Evolutionary conservation across 768 basidiomycete genomes (phyloP).

Genomic region (Boletus rex-veris): DNA sequence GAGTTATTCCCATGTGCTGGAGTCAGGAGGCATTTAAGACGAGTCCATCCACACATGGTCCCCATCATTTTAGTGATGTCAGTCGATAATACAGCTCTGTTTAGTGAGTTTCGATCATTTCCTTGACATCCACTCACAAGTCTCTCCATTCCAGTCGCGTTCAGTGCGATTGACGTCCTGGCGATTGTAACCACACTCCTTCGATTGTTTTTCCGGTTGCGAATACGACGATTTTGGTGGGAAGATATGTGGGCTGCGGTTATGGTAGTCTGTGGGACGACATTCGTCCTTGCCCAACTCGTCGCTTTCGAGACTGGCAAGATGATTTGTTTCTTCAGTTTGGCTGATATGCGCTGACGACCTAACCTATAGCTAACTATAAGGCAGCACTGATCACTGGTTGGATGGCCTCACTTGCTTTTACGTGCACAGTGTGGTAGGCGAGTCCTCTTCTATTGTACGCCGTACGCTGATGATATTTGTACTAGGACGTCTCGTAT

Average conservation of each 20-base stretch:
- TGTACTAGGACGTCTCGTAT: neutral
- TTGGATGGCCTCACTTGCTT: neutral
- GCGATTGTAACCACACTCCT: conserved; percentile 8
- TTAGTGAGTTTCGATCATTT: neutral
- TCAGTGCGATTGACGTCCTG: conserved; percentile 1
- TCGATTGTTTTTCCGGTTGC: conserved; percentile 12
- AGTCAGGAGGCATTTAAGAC: neutral
- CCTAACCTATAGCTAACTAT: neutral
- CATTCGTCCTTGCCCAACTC: neutral
- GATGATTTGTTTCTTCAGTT: neutral
- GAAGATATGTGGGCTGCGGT: conserved; percentile 22
- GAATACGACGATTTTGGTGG: conserved; percentile 22
- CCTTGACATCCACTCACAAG: neutral
- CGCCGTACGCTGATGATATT: neutral
- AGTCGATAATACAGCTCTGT: neutral
- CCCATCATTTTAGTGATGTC: neutral
- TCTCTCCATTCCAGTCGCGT: neutral
- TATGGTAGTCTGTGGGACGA: neutral
- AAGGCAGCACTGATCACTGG: neutral
- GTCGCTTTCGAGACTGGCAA: neutral
- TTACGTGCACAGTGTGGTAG: neutral
- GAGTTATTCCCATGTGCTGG: neutral
- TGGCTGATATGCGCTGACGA: neutral
- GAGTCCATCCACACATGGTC: neutral
- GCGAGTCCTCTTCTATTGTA: neutral